Conservation (phyloP, 176 grass and related monocot species). For the Aegilops umbellulata region DNA sequence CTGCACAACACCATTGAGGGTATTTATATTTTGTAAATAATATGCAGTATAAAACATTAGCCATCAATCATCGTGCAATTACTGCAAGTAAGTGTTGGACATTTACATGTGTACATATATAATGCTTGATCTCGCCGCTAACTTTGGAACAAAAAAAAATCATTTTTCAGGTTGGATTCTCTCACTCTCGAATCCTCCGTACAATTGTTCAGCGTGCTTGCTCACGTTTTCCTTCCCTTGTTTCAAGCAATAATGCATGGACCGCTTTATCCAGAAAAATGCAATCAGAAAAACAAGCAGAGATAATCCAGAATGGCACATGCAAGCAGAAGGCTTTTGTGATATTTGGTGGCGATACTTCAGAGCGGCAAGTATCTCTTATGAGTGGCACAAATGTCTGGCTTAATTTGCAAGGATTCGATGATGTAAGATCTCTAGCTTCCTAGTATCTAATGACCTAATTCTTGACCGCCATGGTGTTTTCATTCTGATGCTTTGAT, state of each 20-base stretch:
- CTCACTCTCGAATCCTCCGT: constrained; percentile 81
- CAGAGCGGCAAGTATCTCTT: constrained; percentile 93
- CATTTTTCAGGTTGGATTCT: constrained; percentile 83
- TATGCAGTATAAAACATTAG: neutral
- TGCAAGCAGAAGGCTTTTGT: constrained; percentile 73
- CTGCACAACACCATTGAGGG: neutral
- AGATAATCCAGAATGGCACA: constrained; percentile 31
- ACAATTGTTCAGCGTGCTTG: constrained; percentile 87
- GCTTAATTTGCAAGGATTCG: constrained; percentile 90
- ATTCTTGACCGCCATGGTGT: neutral
- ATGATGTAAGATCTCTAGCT: constrained; percentile 71
- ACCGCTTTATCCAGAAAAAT: constrained; percentile 62
- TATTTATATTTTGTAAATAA: constrained; percentile 19
- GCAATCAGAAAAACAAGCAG: constrained; percentile 25
- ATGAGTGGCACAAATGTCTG: constrained; percentile 99
- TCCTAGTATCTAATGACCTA: neutral
- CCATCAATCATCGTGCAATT: constrained; percentile 19
- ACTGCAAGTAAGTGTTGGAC: constrained; percentile 17
- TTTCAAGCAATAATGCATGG: constrained; percentile 59
- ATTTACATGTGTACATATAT: neutral
- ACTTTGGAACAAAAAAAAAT: constrained; percentile 2
- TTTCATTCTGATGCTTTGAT: neutral
- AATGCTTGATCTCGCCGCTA: constrained; percentile 19
- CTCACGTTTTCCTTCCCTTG: constrained; percentile 70
- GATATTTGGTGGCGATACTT: constrained; percentile 92